Evolutionary conservation across 2,329 filamentous ascomycete genomes (phyloP), one percentile per base, ranked within the genome.

Genomic region (Fusarium armeniacum): DNA sequence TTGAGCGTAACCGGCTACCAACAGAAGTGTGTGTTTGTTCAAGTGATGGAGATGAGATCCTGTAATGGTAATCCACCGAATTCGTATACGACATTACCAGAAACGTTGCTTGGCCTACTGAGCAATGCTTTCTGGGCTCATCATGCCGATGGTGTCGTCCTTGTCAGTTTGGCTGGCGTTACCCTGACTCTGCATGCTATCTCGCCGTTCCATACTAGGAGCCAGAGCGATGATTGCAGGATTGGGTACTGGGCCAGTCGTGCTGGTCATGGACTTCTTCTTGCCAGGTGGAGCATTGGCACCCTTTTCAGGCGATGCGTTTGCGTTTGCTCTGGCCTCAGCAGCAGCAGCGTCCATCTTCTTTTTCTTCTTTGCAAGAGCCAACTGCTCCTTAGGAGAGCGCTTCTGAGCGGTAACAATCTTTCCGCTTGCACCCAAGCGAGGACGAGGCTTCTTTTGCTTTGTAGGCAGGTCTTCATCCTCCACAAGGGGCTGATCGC

Each of bases 391-490:
- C 76, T 92, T 90, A 24, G 93, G 87, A 33, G 93, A 92, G 10
- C 93, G 86, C 82, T 97, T 97, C 73, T 94, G 89, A 33, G 93
- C 93, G 54, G 90, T 92, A 13, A 91, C 91, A 71, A 97, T 97
- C 84, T 97, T 97, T 76, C 93, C 93, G 22, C 91, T 94, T 22
- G 89, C 87, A 35, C 87, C 86, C 26, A 89, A 85, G 33, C 87
- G 84, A n/a, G 89, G 87, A n/a, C 87, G 84, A 26, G 82, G 93
- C 81, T 83, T 91, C 83, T 93, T 87, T 81, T 99, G 96, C 81
- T 99, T 99, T 58, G 91, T 88, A 18, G 97, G 96, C 26, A 99
- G 83, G 73, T 99, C 95, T 76, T 98, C 93, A 81, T 99, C 96
- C 82, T 99, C 96, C 54, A 97, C 84, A 70, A 99, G 86, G 44